Percentiles rank a stretch among this genome's conserved stretches.
These are phyloP conservation scores for Bolboschoenus planiculmis DNA, from an alignment of 176 grass and related monocot genomes.

Conservation along the genomic window DNA sequence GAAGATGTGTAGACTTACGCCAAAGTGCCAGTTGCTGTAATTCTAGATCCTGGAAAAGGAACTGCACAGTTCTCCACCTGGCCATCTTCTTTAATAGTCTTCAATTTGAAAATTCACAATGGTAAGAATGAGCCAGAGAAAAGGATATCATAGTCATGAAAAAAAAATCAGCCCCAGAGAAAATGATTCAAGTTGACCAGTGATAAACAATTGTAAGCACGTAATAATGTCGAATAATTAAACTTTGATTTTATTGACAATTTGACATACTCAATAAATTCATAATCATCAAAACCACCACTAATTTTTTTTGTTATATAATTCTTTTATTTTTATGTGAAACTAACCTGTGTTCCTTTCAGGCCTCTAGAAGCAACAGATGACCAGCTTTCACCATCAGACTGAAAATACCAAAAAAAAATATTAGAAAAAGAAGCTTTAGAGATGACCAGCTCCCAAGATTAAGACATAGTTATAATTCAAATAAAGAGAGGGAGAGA, in stretches of 20 bases:
- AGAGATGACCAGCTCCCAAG: not conserved
- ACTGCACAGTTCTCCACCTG: constrained; percentile 41
- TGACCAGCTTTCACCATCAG: constrained; percentile 57
- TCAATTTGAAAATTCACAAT: not conserved
- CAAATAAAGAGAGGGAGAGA: not conserved
- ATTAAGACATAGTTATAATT: not conserved
- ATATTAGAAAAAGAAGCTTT: not conserved
- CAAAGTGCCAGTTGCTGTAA: constrained; percentile 53
- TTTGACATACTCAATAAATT: not conserved
- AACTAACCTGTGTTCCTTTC: constrained; percentile 68
- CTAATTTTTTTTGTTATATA: not conserved
- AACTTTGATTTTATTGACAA: not conserved
- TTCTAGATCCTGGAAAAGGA: constrained; percentile 50
- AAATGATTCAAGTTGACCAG: not conserved
- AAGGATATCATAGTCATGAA: not conserved
- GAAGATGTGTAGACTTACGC: constrained; percentile 36
- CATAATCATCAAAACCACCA: not conserved
- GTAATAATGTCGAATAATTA: not conserved
- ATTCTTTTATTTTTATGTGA: constrained; percentile 1
- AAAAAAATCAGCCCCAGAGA: not conserved
- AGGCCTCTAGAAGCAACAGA: constrained; percentile 58
- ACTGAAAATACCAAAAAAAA: constrained; percentile 34
- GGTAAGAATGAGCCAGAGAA: not conserved
- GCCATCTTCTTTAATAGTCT: constrained; percentile 60
- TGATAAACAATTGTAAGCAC: not conserved